Evolutionary conservation across 176 grass and related monocot genomes (phyloP).

Genomic region (Triticum timopheevii): DNA sequence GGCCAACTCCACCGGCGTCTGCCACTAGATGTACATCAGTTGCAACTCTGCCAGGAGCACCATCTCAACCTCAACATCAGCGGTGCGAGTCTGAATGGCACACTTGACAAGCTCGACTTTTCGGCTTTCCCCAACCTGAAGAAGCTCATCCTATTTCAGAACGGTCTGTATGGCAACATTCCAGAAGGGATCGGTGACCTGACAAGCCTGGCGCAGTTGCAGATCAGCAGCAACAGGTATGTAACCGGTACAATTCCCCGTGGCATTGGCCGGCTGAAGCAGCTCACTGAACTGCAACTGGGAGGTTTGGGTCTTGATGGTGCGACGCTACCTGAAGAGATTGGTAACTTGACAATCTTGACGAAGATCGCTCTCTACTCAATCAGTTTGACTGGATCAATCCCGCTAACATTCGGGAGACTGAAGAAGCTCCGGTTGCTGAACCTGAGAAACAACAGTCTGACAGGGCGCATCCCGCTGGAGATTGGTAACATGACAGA

Average conservation of each 20-base stretch:
- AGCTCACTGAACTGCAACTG: neutral
- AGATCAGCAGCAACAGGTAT: neutral
- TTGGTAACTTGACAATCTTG: slow-evolving; percentile 14
- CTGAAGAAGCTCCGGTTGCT: neutral
- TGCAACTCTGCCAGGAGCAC: neutral
- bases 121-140: slow-evolving; percentile 1
- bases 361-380: neutral
- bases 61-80: neutral
- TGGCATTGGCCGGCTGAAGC: neutral
- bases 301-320: neutral
- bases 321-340: neutral
- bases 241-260: neutral
- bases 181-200: neutral
- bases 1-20: neutral
- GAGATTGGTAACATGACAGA: slow-evolving; percentile 20
- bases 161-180: neutral
- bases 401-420: neutral
- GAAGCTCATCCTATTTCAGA: neutral
- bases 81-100: neutral
- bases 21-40: neutral
- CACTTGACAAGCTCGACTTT: neutral
- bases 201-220: neutral
- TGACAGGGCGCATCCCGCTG: neutral
- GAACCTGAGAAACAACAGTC: slow-evolving; percentile 3
- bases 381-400: neutral